Conservation (phyloP, 805 yeast species). For the Candida hispaniensis region DNA sequence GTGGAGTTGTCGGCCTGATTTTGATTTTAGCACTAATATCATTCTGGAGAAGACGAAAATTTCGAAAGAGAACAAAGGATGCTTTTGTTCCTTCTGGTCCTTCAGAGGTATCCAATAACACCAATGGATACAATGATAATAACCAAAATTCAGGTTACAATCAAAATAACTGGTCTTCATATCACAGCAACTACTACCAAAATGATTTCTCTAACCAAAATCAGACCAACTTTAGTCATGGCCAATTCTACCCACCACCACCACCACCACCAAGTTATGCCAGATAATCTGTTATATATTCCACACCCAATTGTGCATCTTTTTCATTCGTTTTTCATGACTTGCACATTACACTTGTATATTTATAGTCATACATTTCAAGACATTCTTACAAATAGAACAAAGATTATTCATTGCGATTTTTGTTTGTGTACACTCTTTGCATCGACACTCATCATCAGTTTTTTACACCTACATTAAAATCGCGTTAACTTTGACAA, state of each 20-base stretch:
- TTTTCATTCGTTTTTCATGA: too few relatives aligned
- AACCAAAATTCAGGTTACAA: too few relatives aligned
- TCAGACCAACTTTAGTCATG: background rate
- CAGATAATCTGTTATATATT: too few relatives aligned
- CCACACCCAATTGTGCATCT: too few relatives aligned
- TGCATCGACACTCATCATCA: too few relatives aligned
- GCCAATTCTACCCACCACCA: conserved; percentile 1
- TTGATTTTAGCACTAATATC: conserved; percentile 10
- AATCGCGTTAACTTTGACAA: too few relatives aligned
- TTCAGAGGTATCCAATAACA: background rate
- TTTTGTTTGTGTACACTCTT: too few relatives aligned
- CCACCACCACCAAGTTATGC: background rate
- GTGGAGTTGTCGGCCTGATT: conserved; percentile 21
- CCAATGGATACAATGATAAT: background rate
- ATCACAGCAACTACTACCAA: background rate
- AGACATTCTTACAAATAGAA: too few relatives aligned
- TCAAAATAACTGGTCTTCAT: background rate
- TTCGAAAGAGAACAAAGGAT: background rate
- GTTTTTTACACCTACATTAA: too few relatives aligned
- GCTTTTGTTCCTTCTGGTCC: background rate
- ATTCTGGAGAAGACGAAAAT: background rate
- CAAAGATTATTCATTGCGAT: too few relatives aligned
- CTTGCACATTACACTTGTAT: too few relatives aligned
- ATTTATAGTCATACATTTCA: too few relatives aligned
- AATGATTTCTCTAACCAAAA: background rate